phyloP scores from a whole-genome alignment of 2,329 filamentous ascomycete species.

The Setomelanomma holmii region DNA sequence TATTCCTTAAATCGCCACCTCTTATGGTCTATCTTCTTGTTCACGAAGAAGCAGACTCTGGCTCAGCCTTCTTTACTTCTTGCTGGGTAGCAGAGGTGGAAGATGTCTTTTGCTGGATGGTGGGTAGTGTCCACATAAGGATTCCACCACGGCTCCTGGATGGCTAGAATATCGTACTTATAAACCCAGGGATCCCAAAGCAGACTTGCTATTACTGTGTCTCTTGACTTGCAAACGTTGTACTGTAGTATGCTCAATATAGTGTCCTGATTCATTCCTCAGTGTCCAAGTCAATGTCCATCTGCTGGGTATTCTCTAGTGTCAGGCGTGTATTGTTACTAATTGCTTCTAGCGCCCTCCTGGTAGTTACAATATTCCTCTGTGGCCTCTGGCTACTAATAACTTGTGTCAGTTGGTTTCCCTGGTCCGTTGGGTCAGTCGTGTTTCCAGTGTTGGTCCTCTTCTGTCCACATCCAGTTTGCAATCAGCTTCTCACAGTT shows the following conservation, averaged over 20 bases:
- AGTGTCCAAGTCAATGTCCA: constrained; percentile 13
- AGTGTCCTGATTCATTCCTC: constrained; percentile 16
- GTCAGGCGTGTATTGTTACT: constrained; percentile 2
- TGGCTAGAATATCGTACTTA: constrained; percentile 29
- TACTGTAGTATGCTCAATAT: constrained; percentile 30
- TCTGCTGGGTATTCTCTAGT: constrained; percentile 11
- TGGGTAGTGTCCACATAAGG: constrained; percentile 27
- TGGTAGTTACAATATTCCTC: constrained; percentile 7
- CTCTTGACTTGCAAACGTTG: constrained; percentile 26
- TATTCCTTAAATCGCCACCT: constrained; percentile 18
- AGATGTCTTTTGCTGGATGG: constrained; percentile 23
- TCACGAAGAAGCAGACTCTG: constrained; percentile 34
- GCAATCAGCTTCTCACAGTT: constrained; percentile 4
- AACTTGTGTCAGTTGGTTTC: not conserved
- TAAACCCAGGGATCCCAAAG: constrained; percentile 23
- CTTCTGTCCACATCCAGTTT: constrained; percentile 10
- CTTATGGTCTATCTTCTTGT: constrained; percentile 25
- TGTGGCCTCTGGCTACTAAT: constrained; percentile 9
- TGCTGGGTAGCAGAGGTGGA: constrained; percentile 20
- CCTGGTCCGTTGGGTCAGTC: constrained; percentile 2
- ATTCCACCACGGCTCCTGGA: constrained; percentile 31
- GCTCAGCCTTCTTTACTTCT: constrained; percentile 8
- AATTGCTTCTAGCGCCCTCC: constrained; percentile 12
- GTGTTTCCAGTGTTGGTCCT: constrained; percentile 9
- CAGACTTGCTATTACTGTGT: constrained; percentile 28